A percentile compares a stretch with the other conserved stretches of the same genome.
Evolutionary conservation across 495 filamentous ascomycete genomes (phyloP).

Genomic region (Penicillium atrosanguineum): DNA sequence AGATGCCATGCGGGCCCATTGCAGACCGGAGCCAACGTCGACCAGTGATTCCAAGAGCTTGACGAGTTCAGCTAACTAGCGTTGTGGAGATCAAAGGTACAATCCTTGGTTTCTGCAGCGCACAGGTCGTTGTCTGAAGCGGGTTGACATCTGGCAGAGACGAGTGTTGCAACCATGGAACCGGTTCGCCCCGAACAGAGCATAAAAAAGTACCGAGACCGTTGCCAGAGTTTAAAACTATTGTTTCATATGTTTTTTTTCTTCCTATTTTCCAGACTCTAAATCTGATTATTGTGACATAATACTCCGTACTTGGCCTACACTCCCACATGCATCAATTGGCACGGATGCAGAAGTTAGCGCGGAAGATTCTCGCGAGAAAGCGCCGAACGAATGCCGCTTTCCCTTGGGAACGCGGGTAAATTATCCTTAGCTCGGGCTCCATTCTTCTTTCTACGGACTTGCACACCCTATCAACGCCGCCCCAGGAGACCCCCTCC

Average conservation of each 20-base stretch:
- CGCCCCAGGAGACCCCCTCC: not conserved
- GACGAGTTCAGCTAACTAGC: not conserved
- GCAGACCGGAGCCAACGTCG: not conserved
- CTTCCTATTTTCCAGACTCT: not conserved
- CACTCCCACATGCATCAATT: not conserved
- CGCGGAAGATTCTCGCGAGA: not conserved
- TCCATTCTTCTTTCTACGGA: not conserved
- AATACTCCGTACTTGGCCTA: not conserved
- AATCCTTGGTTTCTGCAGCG: not conserved
- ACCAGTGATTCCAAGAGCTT: not conserved
- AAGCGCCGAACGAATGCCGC: not conserved
- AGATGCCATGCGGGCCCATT: conserved; percentile 7
- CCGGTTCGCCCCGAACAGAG: not conserved
- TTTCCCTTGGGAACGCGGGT: not conserved
- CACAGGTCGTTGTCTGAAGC: conserved; percentile 1
- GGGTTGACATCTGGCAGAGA: not conserved
- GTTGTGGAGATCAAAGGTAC: not conserved
- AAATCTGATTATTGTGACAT: not conserved
- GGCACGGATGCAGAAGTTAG: not conserved
- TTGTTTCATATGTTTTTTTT: not conserved
- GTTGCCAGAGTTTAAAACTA: not conserved
- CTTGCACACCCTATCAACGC: not conserved
- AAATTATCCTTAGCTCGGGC: conserved; percentile 1
- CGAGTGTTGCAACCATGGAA: conserved; percentile 6
- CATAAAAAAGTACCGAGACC: not conserved